phyloP scores from a whole-genome alignment of 352 stramenopile genomes.

The Saprolegnia parasitica region DNA sequence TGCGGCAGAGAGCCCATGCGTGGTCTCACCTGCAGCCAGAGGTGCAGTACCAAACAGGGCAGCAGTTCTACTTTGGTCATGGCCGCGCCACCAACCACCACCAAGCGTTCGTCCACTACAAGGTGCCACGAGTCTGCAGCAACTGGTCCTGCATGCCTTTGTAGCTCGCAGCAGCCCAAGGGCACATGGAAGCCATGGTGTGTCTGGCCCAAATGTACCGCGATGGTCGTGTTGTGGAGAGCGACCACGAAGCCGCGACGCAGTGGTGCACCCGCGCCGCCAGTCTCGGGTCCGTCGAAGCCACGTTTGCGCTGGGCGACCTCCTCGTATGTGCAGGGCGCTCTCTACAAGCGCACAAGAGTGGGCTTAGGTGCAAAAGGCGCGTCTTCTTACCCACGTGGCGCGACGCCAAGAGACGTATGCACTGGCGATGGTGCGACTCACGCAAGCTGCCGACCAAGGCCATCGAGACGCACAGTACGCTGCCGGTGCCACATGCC shows the following conservation, averaged over 20 bases:
- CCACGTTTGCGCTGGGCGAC: constrained; percentile 45
- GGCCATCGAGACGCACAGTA: constrained; percentile 55
- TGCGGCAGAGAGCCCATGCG: neutral
- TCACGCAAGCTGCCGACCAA: constrained; percentile 47
- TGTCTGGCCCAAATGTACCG: constrained; percentile 66
- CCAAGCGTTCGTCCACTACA: constrained; percentile 53
- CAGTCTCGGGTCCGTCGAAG: constrained; percentile 40
- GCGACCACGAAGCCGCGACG: constrained; percentile 48
- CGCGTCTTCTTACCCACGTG: constrained; percentile 35
- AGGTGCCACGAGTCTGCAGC: constrained; percentile 31
- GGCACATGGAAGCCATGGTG: constrained; percentile 42
- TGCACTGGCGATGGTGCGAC: constrained; percentile 39
- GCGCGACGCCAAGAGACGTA: constrained; percentile 39
- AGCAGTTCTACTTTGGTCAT: constrained; percentile 65
- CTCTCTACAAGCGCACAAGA: neutral
- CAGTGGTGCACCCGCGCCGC: constrained; percentile 48
- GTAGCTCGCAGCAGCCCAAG: constrained; percentile 50
- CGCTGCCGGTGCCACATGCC: neutral
- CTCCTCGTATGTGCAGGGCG: constrained; percentile 41
- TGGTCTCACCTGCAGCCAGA: neutral
- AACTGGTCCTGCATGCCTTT: neutral
- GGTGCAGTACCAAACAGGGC: constrained; percentile 42
- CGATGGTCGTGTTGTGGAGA: constrained; percentile 42
- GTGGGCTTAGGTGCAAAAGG: constrained; percentile 43
- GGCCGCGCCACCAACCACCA: constrained; percentile 35